phyloP scores from a whole-genome alignment of 306 rosid species.

The Rosa chinensis region DNA sequence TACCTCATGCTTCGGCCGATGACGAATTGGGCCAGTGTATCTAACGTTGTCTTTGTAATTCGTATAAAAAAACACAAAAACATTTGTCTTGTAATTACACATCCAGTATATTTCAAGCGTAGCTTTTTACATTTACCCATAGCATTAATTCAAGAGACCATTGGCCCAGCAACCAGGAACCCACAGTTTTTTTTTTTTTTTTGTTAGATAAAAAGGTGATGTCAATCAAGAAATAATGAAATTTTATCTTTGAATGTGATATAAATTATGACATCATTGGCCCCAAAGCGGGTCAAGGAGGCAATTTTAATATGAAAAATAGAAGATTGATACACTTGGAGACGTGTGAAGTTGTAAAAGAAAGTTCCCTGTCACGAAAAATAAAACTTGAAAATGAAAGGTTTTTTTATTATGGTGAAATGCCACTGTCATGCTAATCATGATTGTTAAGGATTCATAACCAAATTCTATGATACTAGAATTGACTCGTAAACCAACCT shows the following conservation, averaged over 20 bases:
- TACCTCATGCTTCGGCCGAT: neutral
- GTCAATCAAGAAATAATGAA: neutral
- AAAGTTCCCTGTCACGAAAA: neutral
- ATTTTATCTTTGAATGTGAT: neutral
- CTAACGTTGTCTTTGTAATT: neutral
- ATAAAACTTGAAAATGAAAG: neutral
- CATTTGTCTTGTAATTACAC: neutral
- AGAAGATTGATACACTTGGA: neutral
- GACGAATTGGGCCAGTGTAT: neutral
- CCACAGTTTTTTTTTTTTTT: too few species aligned
- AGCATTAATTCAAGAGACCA: neutral
- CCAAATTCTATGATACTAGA: neutral
- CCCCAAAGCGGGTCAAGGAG: neutral
- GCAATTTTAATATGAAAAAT: neutral
- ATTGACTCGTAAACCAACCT: constrained; percentile 6
- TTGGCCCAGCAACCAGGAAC: too few species aligned
- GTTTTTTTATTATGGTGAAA: constrained; percentile 7
- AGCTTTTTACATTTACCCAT: neutral
- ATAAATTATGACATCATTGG: neutral
- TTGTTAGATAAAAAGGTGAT: neutral
- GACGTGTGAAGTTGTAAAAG: constrained; percentile 8
- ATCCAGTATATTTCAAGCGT: neutral
- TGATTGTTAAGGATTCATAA: neutral
- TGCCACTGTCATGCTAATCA: constrained; percentile 12
- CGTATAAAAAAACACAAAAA: too few species aligned